Evolutionary conservation across 495 filamentous ascomycete genomes (phyloP), one percentile per base, ranked within the genome.

Genomic region (Hamigera avellanea): DNA sequence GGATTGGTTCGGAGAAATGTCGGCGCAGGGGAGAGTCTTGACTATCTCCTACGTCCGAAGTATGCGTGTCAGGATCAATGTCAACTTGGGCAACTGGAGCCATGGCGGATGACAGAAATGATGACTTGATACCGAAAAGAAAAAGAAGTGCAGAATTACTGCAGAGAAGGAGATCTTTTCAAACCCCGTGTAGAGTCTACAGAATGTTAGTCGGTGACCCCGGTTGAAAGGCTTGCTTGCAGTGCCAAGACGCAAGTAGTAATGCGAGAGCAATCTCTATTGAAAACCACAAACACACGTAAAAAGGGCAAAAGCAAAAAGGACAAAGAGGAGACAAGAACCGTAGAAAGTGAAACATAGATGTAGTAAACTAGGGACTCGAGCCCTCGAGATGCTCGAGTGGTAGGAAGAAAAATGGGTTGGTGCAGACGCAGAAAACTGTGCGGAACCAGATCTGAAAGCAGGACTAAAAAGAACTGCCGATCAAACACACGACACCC

Each of bases 1-100:
- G 56, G 23, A 58, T 41, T 32, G 57, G 59, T 32, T 68, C 64
- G 44, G 64, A 66, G 45, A 64, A 61, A 46, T 62, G 59, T 46
- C 60, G 60, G 53, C 54, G 60, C 45, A 62, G 38, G 14, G 59
- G 55, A 37, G 62, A 66, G 41, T 62, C 59, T 45, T 57, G 59
- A 42, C 60, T 60, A 41, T 54, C 52, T 27, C 44, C 57, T 42
- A 64, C 43, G 36, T 59, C 56, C 10, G 62, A 62, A 37, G 57
- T 61, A 52, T 49, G 62, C 29, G 59, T 57, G 39, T 64, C 59
- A 44, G 49, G 42, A 16, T 61, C 59, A 32, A 57, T 27, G 42
- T 68, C 57, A 32, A 43, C 50, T 27, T 59, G 52, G 31, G 56
- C 48, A 34, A 59, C 47, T 8, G 56, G 55, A 41, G 52, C 53